phyloP scores from a whole-genome alignment of 768 basidiomycete genomes.

The Mycena alexandri region DNA sequence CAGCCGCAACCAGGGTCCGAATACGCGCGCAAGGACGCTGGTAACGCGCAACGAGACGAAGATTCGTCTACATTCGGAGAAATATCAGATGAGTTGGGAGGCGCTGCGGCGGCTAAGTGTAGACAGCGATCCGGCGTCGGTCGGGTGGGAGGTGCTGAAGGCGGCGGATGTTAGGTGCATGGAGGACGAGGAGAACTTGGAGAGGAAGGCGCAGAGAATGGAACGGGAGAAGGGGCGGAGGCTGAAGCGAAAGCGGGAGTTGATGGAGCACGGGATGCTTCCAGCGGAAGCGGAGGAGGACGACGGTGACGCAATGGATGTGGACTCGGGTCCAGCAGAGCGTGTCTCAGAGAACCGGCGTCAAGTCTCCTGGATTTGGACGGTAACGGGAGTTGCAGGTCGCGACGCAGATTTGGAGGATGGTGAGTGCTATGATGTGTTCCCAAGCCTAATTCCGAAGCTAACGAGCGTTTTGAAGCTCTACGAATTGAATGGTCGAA shows the following conservation, averaged over 20 bases:
- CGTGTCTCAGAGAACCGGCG: background rate
- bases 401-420: conserved; percentile 1
- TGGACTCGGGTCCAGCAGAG: background rate
- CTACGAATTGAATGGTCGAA: conserved; percentile 27
- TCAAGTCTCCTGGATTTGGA: conserved; percentile 21
- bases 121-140: background rate
- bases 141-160: background rate
- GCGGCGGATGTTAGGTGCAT: background rate
- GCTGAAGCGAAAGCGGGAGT: background rate
- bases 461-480: background rate
- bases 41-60: conserved; percentile 8
- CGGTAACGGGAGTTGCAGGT: background rate
- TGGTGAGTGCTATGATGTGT: too few relatives aligned
- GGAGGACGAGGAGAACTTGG: background rate
- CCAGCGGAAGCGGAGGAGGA: too few relatives aligned
- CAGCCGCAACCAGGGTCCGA: conserved; percentile 39
- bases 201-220: background rate
- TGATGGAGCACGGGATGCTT: too few relatives aligned
- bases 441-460: background rate
- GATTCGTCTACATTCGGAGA: conserved; percentile 12
- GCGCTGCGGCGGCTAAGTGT: background rate
- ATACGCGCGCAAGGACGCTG: conserved; percentile 20
- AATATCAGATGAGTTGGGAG: conserved; percentile 16
- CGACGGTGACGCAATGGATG: too few relatives aligned
- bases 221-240: background rate